Conservation (phyloP, 179 eudicot species). For the Corrigiola litoralis region DNA sequence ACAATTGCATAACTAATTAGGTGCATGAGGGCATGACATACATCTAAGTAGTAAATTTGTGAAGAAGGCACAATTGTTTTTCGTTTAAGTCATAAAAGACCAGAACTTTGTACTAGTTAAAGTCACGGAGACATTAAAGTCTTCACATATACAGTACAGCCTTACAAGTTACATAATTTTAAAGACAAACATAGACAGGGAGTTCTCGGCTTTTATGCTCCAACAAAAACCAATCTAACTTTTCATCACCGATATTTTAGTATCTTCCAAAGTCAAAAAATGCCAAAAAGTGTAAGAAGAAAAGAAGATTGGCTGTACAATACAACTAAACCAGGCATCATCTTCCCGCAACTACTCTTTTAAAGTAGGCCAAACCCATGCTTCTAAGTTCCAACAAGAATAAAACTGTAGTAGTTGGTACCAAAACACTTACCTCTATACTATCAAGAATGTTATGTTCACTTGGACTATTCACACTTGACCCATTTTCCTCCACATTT, state of each 20-base stretch:
- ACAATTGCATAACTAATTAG: no score
- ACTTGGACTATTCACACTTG: slow-evolving; percentile 12
- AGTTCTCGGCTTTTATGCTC: no score
- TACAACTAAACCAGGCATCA: neutral
- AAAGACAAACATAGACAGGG: no score
- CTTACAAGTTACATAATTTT: no score
- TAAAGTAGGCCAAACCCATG: neutral
- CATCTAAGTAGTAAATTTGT: no score
- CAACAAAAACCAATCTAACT: neutral
- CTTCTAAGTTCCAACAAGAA: neutral
- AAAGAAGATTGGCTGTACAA: neutral
- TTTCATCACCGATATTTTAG: neutral
- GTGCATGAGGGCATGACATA: no score
- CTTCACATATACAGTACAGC: neutral
- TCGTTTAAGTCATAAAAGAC: no score
- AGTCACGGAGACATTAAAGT: neutral
- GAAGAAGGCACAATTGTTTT: no score
- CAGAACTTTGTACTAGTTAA: neutral
- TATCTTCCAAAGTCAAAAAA: slow-evolving; percentile 17
- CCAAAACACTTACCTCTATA: slow-evolving; percentile 29
- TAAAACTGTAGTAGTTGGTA: neutral
- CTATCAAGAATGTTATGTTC: slow-evolving; percentile 26
- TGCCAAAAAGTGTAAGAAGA: neutral
- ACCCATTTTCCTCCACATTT: slow-evolving; percentile 27
- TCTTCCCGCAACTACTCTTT: slow-evolving; percentile 11